phyloP scores from a whole-genome alignment of 805 yeast genomes.

The Lachancea cidri region DNA sequence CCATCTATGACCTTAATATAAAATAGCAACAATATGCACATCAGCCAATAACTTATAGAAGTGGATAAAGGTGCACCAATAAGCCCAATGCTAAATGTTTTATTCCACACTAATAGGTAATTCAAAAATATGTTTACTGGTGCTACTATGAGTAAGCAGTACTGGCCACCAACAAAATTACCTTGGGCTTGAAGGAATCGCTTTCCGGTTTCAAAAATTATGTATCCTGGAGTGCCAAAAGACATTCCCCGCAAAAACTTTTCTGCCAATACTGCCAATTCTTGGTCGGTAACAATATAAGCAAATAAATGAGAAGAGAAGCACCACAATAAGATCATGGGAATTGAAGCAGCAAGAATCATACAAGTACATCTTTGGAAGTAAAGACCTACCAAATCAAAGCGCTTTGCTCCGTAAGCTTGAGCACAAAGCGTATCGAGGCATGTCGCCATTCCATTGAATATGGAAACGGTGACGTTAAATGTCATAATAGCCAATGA shows the following conservation, averaged over 20 bases:
- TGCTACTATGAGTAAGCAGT: slow-evolving; percentile 63
- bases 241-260: slow-evolving; percentile 50
- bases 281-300: slow-evolving; percentile 40
- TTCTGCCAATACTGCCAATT: slow-evolving; percentile 50
- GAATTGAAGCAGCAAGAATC: slow-evolving; percentile 47
- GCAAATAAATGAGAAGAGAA: slow-evolving; percentile 46
- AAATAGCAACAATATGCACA: slow-evolving; percentile 51
- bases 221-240: slow-evolving; percentile 69
- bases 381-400: slow-evolving; percentile 60
- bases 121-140: slow-evolving; percentile 67
- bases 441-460: slow-evolving; percentile 75
- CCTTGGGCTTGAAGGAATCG: slow-evolving; percentile 75
- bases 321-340: slow-evolving; percentile 60
- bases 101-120: slow-evolving; percentile 65
- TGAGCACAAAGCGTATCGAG: slow-evolving; percentile 76
- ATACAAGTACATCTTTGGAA: slow-evolving; percentile 63
- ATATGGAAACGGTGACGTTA: slow-evolving; percentile 64
- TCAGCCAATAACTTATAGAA: slow-evolving; percentile 62
- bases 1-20: slow-evolving; percentile 48
- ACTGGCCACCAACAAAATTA: slow-evolving; percentile 73
- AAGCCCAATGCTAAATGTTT: slow-evolving; percentile 59
- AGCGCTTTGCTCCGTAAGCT: slow-evolving; percentile 66
- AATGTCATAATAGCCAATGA: slow-evolving; percentile 75
- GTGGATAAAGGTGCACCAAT: slow-evolving; percentile 76
- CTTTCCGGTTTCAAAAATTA: slow-evolving; percentile 63